Evolutionary conservation across 495 filamentous ascomycete genomes (phyloP).

Genomic region (Neurospora sp.): DNA sequence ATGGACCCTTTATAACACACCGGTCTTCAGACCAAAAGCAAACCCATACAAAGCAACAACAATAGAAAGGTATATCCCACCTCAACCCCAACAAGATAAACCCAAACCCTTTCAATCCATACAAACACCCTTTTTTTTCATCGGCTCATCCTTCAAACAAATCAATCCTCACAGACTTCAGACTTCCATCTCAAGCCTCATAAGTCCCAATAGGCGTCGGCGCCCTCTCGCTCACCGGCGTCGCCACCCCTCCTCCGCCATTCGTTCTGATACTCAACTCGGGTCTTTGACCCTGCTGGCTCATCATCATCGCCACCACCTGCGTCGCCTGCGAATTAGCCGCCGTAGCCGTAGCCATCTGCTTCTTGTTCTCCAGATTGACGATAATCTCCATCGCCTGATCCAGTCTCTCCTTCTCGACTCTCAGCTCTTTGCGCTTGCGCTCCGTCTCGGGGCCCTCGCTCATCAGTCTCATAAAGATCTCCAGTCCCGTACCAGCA

Average conservation of each 20-base stretch:
- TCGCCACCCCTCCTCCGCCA: neutral
- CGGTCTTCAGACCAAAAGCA: neutral
- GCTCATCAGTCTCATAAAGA: constrained; percentile 32
- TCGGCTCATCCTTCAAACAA: neutral
- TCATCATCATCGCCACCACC: neutral
- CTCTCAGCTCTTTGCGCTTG: constrained; percentile 22
- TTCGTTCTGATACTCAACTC: neutral
- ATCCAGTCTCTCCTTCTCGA: constrained; percentile 30
- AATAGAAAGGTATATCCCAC: neutral
- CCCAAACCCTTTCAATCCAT: neutral
- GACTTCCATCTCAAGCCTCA: neutral
- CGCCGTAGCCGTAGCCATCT: neutral
- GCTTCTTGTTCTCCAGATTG: constrained; percentile 13
- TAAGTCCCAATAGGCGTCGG: neutral
- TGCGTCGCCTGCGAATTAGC: neutral
- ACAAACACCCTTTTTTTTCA: neutral
- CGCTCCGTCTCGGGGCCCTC: constrained; percentile 31
- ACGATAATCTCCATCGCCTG: constrained; percentile 34
- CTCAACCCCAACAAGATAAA: neutral
- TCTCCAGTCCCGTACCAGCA: constrained; percentile 9
- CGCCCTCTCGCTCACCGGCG: neutral
- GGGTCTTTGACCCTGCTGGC: neutral
- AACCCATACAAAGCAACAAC: neutral
- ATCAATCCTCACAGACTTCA: neutral
- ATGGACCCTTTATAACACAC: neutral